Evolutionary conservation across 2,329 filamentous ascomycete species (phyloP), one percentile per base, ranked within the genome.

Genomic region (Colletotrichum trifolii): DNA sequence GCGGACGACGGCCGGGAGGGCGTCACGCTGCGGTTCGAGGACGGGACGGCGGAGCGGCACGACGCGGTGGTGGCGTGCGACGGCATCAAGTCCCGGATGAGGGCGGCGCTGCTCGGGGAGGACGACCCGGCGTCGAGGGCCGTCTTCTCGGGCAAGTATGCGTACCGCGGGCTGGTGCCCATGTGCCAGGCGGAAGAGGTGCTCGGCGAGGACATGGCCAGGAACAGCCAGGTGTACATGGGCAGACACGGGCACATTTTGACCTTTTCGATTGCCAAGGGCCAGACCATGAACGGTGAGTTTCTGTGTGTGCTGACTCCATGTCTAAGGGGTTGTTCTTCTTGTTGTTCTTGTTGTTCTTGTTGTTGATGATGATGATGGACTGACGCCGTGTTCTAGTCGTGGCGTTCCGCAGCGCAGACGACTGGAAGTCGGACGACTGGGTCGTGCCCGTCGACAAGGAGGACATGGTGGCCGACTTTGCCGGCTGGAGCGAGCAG

Each of bases 231-330:
- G 0, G 91, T 90, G 83, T 76, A 82, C 1, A 77, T 89, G 75
- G 87, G 86, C 0, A 80, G 80, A 2, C 75, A 79, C 46, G 85
- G 83, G 0, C 87, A 90, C 68, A 73, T 89, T 1, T 74, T 89
- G 17, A 86, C 85, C 0, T 89, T 88, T 66, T 85, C 87, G 0
- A 84, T 89, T 40, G 81, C 83, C 8, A 79, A 83, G 6, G 85
- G 85, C 9, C 76, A 79, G 36, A 82, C 81, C 0, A 81, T 89
- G 75, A 89, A 89, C 66, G 62, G 62, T 61, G 11, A 48, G 62
- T 9, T 15, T 25, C 25, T 25, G 3, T 25, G 17, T 25, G 25
- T 25, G 25, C 25, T 25, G 1, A 1, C 25, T 25, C 25, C 25
- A 5, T 5, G 25, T 40, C 4, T 25, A 34, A 11, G 25, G 3